These are phyloP conservation scores for Rubroboletus satanas DNA, from an alignment of 768 basidiomycete species.

Conservation along the genomic window DNA sequence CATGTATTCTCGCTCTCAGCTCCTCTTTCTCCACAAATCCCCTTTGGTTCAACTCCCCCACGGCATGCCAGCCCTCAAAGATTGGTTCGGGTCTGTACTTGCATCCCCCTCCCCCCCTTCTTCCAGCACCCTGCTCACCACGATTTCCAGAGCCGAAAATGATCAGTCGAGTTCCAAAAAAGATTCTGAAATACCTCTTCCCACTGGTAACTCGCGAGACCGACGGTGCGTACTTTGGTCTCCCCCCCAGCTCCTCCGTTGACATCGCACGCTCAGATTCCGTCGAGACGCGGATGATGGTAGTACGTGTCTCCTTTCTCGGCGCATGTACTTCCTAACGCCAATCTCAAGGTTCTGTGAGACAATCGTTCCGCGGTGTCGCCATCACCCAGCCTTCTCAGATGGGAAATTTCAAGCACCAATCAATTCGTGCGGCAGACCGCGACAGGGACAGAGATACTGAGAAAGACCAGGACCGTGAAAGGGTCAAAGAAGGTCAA, in stretches of 20 bases:
- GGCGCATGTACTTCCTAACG: conserved; percentile 2
- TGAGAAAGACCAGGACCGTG: conserved; percentile 49
- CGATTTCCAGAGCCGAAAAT: conserved; percentile 44
- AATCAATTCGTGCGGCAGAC: conserved; percentile 68
- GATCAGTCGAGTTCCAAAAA: conserved; percentile 44
- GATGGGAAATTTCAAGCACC: conserved; percentile 92
- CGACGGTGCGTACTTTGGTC: conserved; percentile 48
- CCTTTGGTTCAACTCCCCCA: conserved; percentile 66
- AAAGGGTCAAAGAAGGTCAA: conserved; percentile 74
- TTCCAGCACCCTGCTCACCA: conserved; percentile 17
- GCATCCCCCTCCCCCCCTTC: conserved; percentile 11
- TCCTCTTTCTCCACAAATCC: conserved; percentile 69
- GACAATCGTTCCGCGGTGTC: conserved; percentile 66
- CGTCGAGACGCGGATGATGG: conserved; percentile 74
- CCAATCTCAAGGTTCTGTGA: conserved; percentile 45
- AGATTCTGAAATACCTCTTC: conserved; percentile 55
- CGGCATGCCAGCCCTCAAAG: conserved; percentile 78
- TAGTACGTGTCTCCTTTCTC: conserved; percentile 39
- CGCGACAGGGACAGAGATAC: conserved; percentile 47
- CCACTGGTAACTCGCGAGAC: conserved; percentile 55
- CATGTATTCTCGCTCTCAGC: conserved; percentile 66
- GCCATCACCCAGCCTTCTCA: conserved; percentile 75
- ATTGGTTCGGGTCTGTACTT: conserved; percentile 79
- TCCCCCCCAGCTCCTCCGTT: background rate
- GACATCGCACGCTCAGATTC: conserved; percentile 45